Conservation (phyloP, 345 rosid species). For the Linum tenue region DNA sequence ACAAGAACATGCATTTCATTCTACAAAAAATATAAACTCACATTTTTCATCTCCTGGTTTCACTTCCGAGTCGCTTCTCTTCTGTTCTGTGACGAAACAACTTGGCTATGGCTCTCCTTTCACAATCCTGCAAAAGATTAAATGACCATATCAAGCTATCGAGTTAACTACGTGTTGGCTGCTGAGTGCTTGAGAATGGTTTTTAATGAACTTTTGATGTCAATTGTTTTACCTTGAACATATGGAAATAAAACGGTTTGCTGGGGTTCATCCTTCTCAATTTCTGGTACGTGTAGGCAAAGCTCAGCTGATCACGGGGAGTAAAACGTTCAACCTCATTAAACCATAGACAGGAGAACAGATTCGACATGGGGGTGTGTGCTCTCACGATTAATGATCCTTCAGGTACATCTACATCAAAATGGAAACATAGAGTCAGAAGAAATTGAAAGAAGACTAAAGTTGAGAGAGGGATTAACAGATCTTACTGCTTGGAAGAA, state of each 20-base stretch:
- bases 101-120: constrained; percentile 80
- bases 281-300: constrained; percentile 78
- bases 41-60: background rate
- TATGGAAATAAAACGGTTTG: constrained; percentile 73
- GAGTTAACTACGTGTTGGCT: background rate
- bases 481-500: constrained; percentile 87
- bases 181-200: too few relatives aligned
- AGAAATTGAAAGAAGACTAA: background rate
- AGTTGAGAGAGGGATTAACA: background rate
- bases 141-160: background rate
- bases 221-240: constrained; percentile 68
- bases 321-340: constrained; percentile 95
- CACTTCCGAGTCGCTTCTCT: constrained; percentile 34
- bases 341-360: constrained; percentile 98
- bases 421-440: background rate
- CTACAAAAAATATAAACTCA: background rate
- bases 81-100: constrained; percentile 73
- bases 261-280: constrained; percentile 67
- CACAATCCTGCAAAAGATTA: constrained; percentile 65
- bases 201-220: background rate
- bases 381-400: constrained; percentile 92
- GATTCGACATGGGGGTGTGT: constrained; percentile 94
- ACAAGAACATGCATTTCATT: too few relatives aligned
- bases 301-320: constrained; percentile 96
- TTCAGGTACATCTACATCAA: constrained; percentile 81